Conservation (phyloP, 441 rosid genomes). For the Pelargonium citronellum region DNA sequence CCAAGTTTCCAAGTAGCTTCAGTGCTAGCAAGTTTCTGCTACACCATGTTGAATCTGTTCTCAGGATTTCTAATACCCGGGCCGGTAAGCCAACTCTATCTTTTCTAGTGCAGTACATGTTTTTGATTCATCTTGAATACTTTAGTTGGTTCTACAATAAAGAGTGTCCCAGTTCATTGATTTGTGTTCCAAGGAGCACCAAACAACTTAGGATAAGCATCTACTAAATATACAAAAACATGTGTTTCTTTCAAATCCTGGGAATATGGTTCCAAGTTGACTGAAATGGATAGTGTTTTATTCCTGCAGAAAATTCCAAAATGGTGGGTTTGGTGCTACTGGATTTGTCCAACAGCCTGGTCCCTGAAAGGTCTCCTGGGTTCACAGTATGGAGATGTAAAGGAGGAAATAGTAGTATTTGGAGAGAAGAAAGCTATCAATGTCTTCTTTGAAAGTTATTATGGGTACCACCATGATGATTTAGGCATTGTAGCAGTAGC, state of each 20-base stretch:
- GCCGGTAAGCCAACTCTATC: constrained; percentile 32
- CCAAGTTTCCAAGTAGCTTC: constrained; percentile 44
- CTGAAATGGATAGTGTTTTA: background rate
- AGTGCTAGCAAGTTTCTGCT: constrained; percentile 35
- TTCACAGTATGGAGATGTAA: constrained; percentile 38
- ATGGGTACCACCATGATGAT: constrained; percentile 25
- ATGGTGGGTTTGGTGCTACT: constrained; percentile 41
- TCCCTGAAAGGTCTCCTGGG: constrained; percentile 29
- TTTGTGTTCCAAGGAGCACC: too few species aligned
- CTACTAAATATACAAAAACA: too few species aligned
- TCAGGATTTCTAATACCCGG: constrained; percentile 50
- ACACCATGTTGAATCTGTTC: constrained; percentile 39
- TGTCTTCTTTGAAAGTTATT: constrained; percentile 23
- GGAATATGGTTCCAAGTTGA: too few species aligned
- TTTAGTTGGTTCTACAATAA: too few species aligned
- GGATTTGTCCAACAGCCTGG: constrained; percentile 40
- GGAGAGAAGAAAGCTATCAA: constrained; percentile 28
- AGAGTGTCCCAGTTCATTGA: too few species aligned
- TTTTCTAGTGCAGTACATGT: too few species aligned
- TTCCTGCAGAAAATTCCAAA: constrained; percentile 31
- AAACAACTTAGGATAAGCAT: too few species aligned
- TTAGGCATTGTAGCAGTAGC: constrained; percentile 24
- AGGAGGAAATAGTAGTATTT: constrained; percentile 21
- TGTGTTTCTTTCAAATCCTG: too few species aligned
- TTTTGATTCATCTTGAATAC: too few species aligned